Percentiles rank a stretch among this genome's conserved stretches.
Conservation (phyloP, 2,329 filamentous ascomycete species). For the Colletotrichum sp. region DNA sequence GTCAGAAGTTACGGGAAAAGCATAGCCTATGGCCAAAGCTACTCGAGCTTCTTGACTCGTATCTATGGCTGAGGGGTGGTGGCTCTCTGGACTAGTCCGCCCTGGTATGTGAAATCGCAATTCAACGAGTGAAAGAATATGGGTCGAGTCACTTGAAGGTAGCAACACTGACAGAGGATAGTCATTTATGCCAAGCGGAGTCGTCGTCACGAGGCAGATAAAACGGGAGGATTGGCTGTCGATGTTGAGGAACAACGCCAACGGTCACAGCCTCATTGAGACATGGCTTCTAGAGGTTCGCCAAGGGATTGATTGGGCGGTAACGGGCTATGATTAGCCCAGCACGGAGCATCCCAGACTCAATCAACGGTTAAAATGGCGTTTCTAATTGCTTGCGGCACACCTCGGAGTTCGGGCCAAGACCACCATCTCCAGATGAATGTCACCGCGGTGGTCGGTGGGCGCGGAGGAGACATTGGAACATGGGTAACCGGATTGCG, state of each 20-base stretch:
- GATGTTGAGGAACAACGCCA: neutral
- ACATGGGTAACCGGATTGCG: neutral
- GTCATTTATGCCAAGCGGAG: neutral
- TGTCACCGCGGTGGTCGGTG: neutral
- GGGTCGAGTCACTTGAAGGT: neutral
- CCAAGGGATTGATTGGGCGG: neutral
- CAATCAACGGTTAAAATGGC: neutral
- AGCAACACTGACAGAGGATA: neutral
- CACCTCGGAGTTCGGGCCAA: neutral
- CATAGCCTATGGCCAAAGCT: neutral
- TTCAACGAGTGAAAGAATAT: neutral
- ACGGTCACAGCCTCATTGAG: neutral
- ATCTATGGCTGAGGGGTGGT: neutral
- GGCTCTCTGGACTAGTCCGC: neutral
- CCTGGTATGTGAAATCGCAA: neutral
- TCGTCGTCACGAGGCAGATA: neutral
- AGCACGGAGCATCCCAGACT: neutral
- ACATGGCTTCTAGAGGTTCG: neutral
- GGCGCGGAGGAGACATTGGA: neutral
- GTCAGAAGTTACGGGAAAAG: neutral
- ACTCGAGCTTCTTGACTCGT: neutral
- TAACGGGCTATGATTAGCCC: neutral
- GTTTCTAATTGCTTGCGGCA: neutral
- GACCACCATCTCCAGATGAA: neutral
- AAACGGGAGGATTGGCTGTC: neutral